A percentile compares a stretch with the other conserved stretches of the same genome.
These are phyloP conservation scores for Apiotrichum domesticum DNA, from an alignment of 1,284 basidiomycete species.

Conservation along the genomic window DNA sequence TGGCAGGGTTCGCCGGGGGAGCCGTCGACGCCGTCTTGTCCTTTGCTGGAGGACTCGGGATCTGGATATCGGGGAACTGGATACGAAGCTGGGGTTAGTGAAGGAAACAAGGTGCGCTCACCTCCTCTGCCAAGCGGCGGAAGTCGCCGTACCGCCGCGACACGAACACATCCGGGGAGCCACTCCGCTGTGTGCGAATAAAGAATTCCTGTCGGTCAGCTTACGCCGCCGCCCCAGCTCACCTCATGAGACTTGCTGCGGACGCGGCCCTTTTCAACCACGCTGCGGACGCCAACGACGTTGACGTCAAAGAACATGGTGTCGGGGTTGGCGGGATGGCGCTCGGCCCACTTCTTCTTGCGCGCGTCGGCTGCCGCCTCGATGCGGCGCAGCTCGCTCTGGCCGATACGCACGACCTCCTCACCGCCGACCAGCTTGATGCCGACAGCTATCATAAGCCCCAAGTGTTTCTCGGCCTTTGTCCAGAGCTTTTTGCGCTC, in stretches of 20 bases:
- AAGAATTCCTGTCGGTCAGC: constrained; percentile 76
- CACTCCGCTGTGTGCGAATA: constrained; percentile 72
- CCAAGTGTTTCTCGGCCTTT: constrained; percentile 75
- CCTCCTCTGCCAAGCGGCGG: constrained; percentile 74
- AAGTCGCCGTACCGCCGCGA: constrained; percentile 94
- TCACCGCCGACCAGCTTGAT: constrained; percentile 74
- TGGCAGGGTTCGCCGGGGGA: constrained; percentile 11
- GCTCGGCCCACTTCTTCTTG: constrained; percentile 28
- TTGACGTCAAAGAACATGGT: constrained; percentile 68
- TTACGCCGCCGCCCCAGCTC: neutral
- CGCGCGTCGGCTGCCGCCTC: constrained; percentile 60
- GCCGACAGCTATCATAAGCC: constrained; percentile 71
- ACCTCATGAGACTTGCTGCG: constrained; percentile 80
- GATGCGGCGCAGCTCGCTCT: constrained; percentile 68
- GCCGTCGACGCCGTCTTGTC: constrained; percentile 64
- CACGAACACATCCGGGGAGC: constrained; percentile 72
- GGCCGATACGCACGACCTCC: constrained; percentile 79
- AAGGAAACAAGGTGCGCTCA: constrained; percentile 39
- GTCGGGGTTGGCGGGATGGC: constrained; percentile 45
- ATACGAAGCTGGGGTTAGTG: constrained; percentile 60
- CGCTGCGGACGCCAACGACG: constrained; percentile 72
- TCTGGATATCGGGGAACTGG: constrained; percentile 68
- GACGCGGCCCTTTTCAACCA: constrained; percentile 73
- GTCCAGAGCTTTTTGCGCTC: constrained; percentile 57
- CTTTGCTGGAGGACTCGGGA: constrained; percentile 77